Percentiles rank a stretch among this genome's conserved stretches.
These are phyloP conservation scores for Lachnellula suecica DNA, from an alignment of 2,329 filamentous ascomycete genomes.

Conservation along the genomic window DNA sequence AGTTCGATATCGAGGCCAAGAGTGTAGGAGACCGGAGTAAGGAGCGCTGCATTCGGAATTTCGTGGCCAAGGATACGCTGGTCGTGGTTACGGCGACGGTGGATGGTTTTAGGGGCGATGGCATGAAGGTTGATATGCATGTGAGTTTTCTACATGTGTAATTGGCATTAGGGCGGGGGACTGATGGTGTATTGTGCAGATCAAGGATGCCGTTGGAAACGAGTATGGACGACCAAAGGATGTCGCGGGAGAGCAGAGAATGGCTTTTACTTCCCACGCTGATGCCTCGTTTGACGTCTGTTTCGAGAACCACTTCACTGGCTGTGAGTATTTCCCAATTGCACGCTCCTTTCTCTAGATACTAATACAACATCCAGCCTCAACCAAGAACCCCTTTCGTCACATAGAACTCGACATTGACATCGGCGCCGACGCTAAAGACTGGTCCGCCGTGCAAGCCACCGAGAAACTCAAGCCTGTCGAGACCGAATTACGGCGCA, in stretches of 20 bases:
- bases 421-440: slow-evolving; percentile 64
- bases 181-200: slow-evolving; percentile 53
- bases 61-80: slow-evolving; percentile 85
- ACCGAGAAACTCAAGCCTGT: slow-evolving; percentile 97
- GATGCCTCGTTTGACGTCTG: slow-evolving; percentile 96
- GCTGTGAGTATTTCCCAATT: slow-evolving; percentile 53
- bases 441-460: slow-evolving; percentile 95
- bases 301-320: slow-evolving; percentile 80
- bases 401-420: slow-evolving; percentile 52
- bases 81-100: slow-evolving; percentile 93
- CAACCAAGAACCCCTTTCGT: slow-evolving; percentile 59
- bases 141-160: slow-evolving; percentile 50
- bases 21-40: slow-evolving; percentile 62
- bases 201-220: slow-evolving; percentile 92
- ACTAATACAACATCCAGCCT: too few relatives aligned
- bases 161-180: slow-evolving; percentile 1
- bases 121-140: slow-evolving; percentile 91
- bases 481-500: slow-evolving; percentile 88
- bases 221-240: slow-evolving; percentile 93
- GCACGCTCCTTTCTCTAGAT: too few relatives aligned
- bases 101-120: slow-evolving; percentile 84
- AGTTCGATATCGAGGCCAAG: slow-evolving; percentile 85
- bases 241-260: slow-evolving; percentile 77
- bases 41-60: slow-evolving; percentile 94
- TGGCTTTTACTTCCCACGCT: slow-evolving; percentile 88